Percentiles rank a stretch among this genome's conserved stretches.
Evolutionary conservation across 495 filamentous ascomycete genomes (phyloP).

Genomic region (Podospora appendiculata): DNA sequence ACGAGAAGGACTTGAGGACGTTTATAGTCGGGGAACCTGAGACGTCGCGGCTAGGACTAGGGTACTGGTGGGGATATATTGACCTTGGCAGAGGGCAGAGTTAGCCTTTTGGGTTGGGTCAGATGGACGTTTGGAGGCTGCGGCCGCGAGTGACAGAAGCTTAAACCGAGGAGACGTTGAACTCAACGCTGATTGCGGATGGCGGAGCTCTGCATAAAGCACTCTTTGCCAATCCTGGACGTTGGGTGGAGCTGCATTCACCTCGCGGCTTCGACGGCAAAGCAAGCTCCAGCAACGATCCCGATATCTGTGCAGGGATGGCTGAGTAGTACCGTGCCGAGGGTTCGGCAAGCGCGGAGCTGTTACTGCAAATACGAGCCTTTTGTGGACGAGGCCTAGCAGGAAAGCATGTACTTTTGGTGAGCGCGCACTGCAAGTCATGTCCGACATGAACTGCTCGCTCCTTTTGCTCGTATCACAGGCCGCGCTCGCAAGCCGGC

Average conservation of each 20-base stretch:
- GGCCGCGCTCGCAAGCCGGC: too few species aligned
- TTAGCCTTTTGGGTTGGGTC: constrained; percentile 3
- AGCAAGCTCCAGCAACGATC: too few species aligned
- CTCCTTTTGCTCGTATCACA: too few species aligned
- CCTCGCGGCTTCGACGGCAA: neutral
- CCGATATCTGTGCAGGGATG: too few species aligned
- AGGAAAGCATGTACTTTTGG: too few species aligned
- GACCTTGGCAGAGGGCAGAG: constrained; percentile 9
- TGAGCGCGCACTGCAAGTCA: too few species aligned
- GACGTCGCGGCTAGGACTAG: constrained; percentile 11
- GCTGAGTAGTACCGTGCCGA: too few species aligned
- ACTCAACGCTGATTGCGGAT: neutral
- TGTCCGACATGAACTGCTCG: too few species aligned
- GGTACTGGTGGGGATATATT: neutral
- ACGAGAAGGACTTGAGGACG: neutral
- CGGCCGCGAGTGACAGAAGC: constrained; percentile 12
- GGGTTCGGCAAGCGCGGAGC: too few species aligned
- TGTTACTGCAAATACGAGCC: too few species aligned
- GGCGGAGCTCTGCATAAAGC: neutral
- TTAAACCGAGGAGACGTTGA: constrained; percentile 9
- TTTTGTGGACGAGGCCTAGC: too few species aligned
- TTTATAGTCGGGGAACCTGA: constrained; percentile 6
- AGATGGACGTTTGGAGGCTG: too few species aligned
- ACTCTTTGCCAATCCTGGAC: neutral
- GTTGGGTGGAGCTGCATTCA: neutral